These are phyloP conservation scores for Populus pruinosa DNA, from an alignment of 345 rosid genomes.

Conservation along the genomic window DNA sequence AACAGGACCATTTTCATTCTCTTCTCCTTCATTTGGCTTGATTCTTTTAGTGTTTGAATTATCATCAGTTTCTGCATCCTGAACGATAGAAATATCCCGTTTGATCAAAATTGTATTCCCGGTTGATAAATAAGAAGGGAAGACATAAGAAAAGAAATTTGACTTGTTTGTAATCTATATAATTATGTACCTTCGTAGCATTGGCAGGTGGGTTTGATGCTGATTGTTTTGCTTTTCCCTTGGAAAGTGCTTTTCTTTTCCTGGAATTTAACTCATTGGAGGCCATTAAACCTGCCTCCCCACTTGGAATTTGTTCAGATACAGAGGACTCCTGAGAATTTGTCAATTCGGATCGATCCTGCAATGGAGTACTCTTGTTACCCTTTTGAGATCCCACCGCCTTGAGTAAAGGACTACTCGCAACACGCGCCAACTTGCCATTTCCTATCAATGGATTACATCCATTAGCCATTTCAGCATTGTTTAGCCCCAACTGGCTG, in stretches of 20 bases:
- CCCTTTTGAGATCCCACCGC: conserved; percentile 33
- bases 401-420: conserved; percentile 56
- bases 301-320: conserved; percentile 39
- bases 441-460: conserved; percentile 24
- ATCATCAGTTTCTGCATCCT: conserved; percentile 41
- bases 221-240: conserved; percentile 43
- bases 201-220: conserved; percentile 21
- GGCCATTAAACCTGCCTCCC: conserved; percentile 18
- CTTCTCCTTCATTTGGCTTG: conserved; percentile 31
- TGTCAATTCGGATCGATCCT: conserved; percentile 35
- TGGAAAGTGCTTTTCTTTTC: conserved; percentile 58
- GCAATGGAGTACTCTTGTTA: conserved; percentile 20
- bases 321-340: conserved; percentile 55
- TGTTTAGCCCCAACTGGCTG: conserved; percentile 24
- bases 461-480: conserved; percentile 18
- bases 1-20: conserved; percentile 20
- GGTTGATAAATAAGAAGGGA: not conserved
- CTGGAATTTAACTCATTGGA: conserved; percentile 39
- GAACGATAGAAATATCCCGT: not conserved
- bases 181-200: conserved; percentile 31
- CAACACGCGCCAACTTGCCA: conserved; percentile 51
- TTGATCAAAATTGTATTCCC: not conserved
- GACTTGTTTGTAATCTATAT: not conserved
- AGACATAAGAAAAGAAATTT: not conserved
- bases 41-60: conserved; percentile 33